These are phyloP conservation scores for Protomyces lactucae-debilis DNA, from an alignment of 1,139 yeast species.

Conservation along the genomic window DNA sequence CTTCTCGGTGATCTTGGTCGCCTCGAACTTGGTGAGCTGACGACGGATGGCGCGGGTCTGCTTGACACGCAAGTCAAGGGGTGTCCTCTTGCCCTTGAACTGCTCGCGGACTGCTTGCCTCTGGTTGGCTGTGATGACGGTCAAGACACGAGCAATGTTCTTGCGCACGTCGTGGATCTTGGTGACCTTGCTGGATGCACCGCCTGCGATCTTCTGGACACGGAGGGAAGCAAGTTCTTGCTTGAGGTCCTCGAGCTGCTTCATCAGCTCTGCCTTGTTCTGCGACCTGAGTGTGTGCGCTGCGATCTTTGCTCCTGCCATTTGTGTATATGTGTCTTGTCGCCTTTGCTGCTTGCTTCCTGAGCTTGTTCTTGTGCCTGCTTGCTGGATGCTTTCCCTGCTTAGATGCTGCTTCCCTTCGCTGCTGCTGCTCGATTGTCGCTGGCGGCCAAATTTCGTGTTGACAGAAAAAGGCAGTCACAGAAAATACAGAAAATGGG, in stretches of 20 bases:
- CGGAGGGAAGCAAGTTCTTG: conserved; percentile 94
- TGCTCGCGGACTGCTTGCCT: conserved; percentile 92
- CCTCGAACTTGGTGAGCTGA: conserved; percentile 84
- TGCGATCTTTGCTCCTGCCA: conserved; percentile 27
- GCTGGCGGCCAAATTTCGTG: neutral
- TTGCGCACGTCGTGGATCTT: conserved; percentile 82
- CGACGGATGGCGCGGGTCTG: conserved; percentile 99
- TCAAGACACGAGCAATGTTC: conserved; percentile 97
- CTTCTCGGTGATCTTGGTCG: conserved; percentile 98
- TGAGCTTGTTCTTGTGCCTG: neutral
- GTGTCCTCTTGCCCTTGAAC: conserved; percentile 91
- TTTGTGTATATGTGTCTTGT: neutral
- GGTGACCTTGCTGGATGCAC: conserved; percentile 70
- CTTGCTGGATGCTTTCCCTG: neutral
- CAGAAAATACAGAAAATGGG: neutral
- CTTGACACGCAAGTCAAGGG: conserved; percentile 99
- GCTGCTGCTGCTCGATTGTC: neutral
- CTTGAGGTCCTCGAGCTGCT: conserved; percentile 91
- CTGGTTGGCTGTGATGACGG: conserved; percentile 94
- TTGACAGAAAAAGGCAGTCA: neutral
- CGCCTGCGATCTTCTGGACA: conserved; percentile 83
- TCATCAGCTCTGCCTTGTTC: conserved; percentile 94
- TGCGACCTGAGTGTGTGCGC: conserved; percentile 89
- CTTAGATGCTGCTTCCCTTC: neutral
- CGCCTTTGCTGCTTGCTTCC: neutral